Base-by-base conservation (phyloP, 441 rosid genomes). In the Erodium chrysanthum region DNA sequence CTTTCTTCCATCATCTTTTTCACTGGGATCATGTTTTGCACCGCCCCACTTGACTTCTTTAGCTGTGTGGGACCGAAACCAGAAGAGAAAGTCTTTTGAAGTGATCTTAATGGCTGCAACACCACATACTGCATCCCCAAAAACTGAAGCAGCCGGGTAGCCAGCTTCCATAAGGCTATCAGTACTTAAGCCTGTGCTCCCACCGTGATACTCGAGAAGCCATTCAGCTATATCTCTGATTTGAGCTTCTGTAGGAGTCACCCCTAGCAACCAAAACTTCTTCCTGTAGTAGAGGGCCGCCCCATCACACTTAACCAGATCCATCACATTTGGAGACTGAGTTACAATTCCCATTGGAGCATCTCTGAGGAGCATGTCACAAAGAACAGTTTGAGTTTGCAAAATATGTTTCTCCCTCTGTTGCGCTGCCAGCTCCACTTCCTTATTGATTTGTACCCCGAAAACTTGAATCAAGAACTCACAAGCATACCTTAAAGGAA, bases 41-140 rank as follows among this genome's bases (percentile, higher is more conserved):
- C 97, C 97, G 75, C 92, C 92, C 96, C 97, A 91, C 78, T 79
- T 85, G 73, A 91, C 81, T 82, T 91, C 86, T 73, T 86, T 87
- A 2, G 89, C 94, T 20, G 87, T 83, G 69, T 82, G 83, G 70
- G 96, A 87, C 74, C 96, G 84, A 74, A 91, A 91, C 97, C 97
- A 91, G 62, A 91, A 91, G 63, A 91, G 83, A 52, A 87, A 86
- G 71, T 89, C 92, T 73, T 82, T 85, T 20, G 86, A 75, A 20
- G 83, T 77, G 33, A 89, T 87, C 75, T 72, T 78, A 15, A 84
- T 76, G 3, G 86, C 86, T 44, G 92, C 92, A 81, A 91, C 86
- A 69, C 96, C 94, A 66, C 92, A 86, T 60, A 86, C 82, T 60
- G 85, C 81, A 73, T 84, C 85, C n/a, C 96, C 89, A 12, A 89